Conservation (phyloP, 2,329 filamentous ascomycete genomes). For the Stemphylium beticola region DNA sequence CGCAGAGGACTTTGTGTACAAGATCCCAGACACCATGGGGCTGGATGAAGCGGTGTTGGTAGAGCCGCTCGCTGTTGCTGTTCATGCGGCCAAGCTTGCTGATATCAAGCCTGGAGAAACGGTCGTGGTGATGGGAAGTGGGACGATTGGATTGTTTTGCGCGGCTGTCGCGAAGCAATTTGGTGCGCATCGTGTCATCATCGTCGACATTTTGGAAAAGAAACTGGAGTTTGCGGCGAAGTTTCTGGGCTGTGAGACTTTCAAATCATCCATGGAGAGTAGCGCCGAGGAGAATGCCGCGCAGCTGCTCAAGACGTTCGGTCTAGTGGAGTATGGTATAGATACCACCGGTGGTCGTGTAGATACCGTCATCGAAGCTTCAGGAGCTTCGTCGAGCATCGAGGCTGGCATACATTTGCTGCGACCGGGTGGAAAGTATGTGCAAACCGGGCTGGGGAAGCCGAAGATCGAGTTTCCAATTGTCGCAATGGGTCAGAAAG, state of each 20-base stretch:
- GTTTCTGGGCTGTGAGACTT: conserved; percentile 77
- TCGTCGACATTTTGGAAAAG: conserved; percentile 88
- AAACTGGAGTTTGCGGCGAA: conserved; percentile 81
- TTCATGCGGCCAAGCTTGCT: conserved; percentile 83
- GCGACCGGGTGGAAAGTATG: conserved; percentile 93
- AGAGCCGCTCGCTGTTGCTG: conserved; percentile 85
- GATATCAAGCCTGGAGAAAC: conserved; percentile 81
- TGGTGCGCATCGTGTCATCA: conserved; percentile 84
- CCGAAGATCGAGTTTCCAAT: conserved; percentile 93
- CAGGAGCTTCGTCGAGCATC: conserved; percentile 87
- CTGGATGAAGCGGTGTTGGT: conserved; percentile 88
- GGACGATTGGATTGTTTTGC: conserved; percentile 88
- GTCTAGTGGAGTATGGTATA: conserved; percentile 62
- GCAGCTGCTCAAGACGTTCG: conserved; percentile 62
- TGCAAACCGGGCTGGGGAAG: conserved; percentile 91
- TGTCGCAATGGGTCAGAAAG: conserved; percentile 85
- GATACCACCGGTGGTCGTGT: conserved; percentile 72
- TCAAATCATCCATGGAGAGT: conserved; percentile 63
- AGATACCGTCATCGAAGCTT: conserved; percentile 84
- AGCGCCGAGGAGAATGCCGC: conserved; percentile 73
- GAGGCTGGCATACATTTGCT: conserved; percentile 82
- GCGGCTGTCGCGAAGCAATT: conserved; percentile 68
- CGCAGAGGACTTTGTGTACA: conserved; percentile 90
- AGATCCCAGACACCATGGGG: conserved; percentile 80
- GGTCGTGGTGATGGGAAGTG: conserved; percentile 85